Evolutionary conservation across 805 yeast species (phyloP).

Genomic region (Starmerella bombicola): DNA sequence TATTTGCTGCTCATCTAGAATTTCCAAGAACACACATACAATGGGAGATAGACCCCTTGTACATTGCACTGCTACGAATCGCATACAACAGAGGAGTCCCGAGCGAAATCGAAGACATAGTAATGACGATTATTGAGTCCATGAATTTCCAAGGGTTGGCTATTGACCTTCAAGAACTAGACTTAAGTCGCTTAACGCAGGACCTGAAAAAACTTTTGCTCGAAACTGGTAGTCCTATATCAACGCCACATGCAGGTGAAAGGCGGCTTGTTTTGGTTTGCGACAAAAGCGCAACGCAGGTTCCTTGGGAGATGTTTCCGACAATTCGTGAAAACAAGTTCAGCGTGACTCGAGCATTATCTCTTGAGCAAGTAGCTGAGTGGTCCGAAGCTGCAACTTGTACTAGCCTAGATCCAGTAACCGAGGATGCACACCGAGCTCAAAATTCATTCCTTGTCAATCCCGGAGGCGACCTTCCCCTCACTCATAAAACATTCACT

Average conservation of each 20-base stretch:
- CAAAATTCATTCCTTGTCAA: slow-evolving; percentile 54
- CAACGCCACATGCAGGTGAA: neutral
- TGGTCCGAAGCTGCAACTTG: neutral
- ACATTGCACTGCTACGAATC: neutral
- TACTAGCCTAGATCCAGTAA: neutral
- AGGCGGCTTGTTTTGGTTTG: slow-evolving; percentile 46
- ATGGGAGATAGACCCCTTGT: slow-evolving; percentile 28
- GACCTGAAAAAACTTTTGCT: slow-evolving; percentile 40
- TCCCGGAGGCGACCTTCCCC: slow-evolving; percentile 64
- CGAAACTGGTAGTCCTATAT: slow-evolving; percentile 20
- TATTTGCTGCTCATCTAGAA: neutral
- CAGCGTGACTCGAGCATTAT: slow-evolving; percentile 25
- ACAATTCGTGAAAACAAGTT: neutral
- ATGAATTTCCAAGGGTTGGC: slow-evolving; percentile 51
- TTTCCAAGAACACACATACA: slow-evolving; percentile 26
- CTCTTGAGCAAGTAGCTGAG: slow-evolving; percentile 29
- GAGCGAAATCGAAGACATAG: slow-evolving; percentile 39
- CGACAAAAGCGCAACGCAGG: slow-evolving; percentile 47
- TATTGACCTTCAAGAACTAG: slow-evolving; percentile 54
- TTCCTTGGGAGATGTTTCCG: slow-evolving; percentile 87
- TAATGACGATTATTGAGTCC: slow-evolving; percentile 30
- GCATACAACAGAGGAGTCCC: slow-evolving; percentile 18
- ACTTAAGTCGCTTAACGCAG: slow-evolving; percentile 42
- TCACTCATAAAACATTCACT: slow-evolving; percentile 51
- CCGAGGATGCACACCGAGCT: neutral